phyloP scores from a whole-genome alignment of 192 early-diverging fungal species.

The Backusella macrospora region DNA sequence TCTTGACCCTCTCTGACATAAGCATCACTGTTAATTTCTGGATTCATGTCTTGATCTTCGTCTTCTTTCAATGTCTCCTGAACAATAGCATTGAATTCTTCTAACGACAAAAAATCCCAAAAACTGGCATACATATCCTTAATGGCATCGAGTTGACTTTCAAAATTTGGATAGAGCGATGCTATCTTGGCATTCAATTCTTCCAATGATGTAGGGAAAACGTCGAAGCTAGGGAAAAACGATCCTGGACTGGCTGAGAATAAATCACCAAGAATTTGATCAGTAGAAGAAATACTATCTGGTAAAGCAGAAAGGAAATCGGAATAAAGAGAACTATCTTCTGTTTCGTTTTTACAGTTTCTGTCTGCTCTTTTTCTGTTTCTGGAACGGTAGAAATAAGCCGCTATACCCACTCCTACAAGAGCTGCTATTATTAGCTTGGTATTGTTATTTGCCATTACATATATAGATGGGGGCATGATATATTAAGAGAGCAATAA shows the following conservation, averaged over 20 bases:
- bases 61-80: conserved; percentile 9
- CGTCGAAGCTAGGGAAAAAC: not conserved
- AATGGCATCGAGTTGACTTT: conserved; percentile 20
- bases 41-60: not conserved
- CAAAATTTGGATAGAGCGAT: conserved; percentile 16
- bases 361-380: not conserved
- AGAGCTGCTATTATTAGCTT: not conserved
- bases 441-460: not conserved
- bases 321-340: not conserved
- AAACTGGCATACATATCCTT: conserved; percentile 20
- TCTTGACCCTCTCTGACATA: conserved; percentile 39
- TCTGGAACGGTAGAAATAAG: not conserved
- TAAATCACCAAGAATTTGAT: not conserved
- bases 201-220: conserved; percentile 16
- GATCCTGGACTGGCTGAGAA: not conserved
- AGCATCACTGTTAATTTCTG: conserved; percentile 17
- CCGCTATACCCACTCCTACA: not conserved
- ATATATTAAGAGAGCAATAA: not conserved
- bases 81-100: conserved; percentile 21
- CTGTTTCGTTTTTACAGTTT: not conserved
- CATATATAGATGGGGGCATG: not conserved
- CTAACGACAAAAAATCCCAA: conserved; percentile 18
- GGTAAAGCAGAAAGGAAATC: not conserved
- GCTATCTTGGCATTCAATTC: conserved; percentile 16
- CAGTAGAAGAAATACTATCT: not conserved